phyloP scores from a whole-genome alignment of 2,329 filamentous ascomycete species.

The Epichloe gansuensis region DNA sequence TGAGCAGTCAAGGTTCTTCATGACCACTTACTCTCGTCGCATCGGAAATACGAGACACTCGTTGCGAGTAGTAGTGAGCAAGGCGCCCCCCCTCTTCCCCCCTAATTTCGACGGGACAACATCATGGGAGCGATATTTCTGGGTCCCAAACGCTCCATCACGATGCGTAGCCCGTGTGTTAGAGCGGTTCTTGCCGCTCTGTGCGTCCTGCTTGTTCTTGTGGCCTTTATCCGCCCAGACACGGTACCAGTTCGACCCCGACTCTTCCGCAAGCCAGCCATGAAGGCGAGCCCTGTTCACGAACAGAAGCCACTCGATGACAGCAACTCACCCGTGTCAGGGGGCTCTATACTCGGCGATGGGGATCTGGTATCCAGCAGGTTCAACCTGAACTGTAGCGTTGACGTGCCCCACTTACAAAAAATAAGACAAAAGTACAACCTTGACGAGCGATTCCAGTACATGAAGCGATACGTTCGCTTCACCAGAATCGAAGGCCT shows the following conservation, averaged over 20 bases:
- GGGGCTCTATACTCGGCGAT: slow-evolving; percentile 7
- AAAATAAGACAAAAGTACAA: slow-evolving; percentile 33
- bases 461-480: slow-evolving; percentile 42
- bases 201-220: slow-evolving; percentile 29
- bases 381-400: slow-evolving; percentile 34
- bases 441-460: slow-evolving; percentile 39
- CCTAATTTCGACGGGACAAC: background rate
- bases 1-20: no score
- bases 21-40: no score
- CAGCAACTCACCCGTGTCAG: slow-evolving; percentile 9
- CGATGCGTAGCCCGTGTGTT: slow-evolving; percentile 35
- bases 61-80: no score
- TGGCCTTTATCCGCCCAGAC: slow-evolving; percentile 28
- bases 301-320: slow-evolving; percentile 20
- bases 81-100: no score
- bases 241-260: slow-evolving; percentile 27
- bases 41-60: no score
- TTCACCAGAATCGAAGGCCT: slow-evolving; percentile 35
- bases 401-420: slow-evolving; percentile 33
- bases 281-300: slow-evolving; percentile 14
- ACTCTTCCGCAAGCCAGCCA: slow-evolving; percentile 23
- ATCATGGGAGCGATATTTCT: slow-evolving; percentile 26
- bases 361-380: slow-evolving; percentile 9
- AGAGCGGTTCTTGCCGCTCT: slow-evolving; percentile 31
- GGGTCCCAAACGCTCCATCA: slow-evolving; percentile 28